phyloP scores from a whole-genome alignment of 768 basidiomycete species.

The Lentinula detonsa region DNA sequence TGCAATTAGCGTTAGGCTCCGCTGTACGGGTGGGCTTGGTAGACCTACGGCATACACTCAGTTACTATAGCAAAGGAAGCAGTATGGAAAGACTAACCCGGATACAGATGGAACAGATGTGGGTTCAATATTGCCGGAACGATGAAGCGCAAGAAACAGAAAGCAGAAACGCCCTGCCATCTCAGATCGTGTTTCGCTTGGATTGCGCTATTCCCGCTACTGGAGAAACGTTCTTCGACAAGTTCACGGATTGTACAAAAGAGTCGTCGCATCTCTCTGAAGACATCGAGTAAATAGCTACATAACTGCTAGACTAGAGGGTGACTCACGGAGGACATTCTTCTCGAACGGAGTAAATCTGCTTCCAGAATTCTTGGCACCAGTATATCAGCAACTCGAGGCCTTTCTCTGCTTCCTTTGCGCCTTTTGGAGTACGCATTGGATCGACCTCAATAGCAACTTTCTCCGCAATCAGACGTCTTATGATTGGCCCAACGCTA shows the following conservation, averaged over 20 bases:
- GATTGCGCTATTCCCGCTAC: slow-evolving; percentile 22
- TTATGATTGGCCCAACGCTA: slow-evolving; percentile 67
- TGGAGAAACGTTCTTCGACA: slow-evolving; percentile 60
- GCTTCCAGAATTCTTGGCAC: slow-evolving; percentile 77
- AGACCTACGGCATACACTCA: slow-evolving; percentile 42
- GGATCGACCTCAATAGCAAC: slow-evolving; percentile 83
- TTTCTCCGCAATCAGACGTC: slow-evolving; percentile 65
- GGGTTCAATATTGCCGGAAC: slow-evolving; percentile 89
- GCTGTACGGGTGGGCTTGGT: slow-evolving; percentile 59
- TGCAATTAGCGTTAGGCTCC: slow-evolving; percentile 79
- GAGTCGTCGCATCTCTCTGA: slow-evolving; percentile 66
- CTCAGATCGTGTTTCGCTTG: slow-evolving; percentile 52
- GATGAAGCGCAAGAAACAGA: slow-evolving; percentile 85
- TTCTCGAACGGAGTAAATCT: slow-evolving; percentile 66
- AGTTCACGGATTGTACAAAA: slow-evolving; percentile 67
- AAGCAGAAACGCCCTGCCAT: slow-evolving; percentile 83
- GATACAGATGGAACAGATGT: slow-evolving; percentile 72
- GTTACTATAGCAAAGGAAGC: neutral
- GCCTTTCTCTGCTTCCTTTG: slow-evolving; percentile 52
- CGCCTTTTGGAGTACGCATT: slow-evolving; percentile 51
- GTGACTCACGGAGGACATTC: slow-evolving; percentile 69
- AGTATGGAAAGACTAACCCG: slow-evolving; percentile 41
- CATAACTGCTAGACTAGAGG: neutral
- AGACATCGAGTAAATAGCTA: slow-evolving; percentile 5
- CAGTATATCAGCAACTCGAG: slow-evolving; percentile 68